A percentile compares a stretch with the other conserved stretches of the same genome.
Evolutionary conservation across 768 basidiomycete genomes (phyloP).

Genomic region (Pleurotus tuoliensis): DNA sequence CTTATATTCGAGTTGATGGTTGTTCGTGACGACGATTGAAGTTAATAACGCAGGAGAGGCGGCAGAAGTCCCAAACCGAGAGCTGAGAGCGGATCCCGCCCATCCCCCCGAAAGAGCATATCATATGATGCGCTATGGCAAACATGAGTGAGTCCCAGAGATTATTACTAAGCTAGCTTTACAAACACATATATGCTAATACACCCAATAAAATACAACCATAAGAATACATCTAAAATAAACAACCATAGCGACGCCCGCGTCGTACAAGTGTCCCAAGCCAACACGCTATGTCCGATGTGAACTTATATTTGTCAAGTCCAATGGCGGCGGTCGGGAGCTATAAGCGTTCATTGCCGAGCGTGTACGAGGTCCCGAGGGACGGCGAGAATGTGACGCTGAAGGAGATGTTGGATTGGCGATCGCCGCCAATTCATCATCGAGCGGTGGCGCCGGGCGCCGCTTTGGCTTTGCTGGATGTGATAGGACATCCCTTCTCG

Average conservation of each 20-base stretch:
- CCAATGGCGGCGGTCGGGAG: slow-evolving; percentile 18
- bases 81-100: too few relatives aligned
- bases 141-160: background rate
- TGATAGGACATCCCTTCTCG: slow-evolving; percentile 37
- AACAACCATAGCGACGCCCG: slow-evolving; percentile 5
- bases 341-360: slow-evolving; percentile 19
- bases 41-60: too few relatives aligned
- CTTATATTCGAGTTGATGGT: too few relatives aligned
- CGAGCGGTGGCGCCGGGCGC: slow-evolving; percentile 11
- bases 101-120: too few relatives aligned
- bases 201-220: background rate
- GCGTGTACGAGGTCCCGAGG: slow-evolving; percentile 33
- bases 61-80: too few relatives aligned
- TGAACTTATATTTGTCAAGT: slow-evolving; percentile 21
- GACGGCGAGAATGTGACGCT: slow-evolving; percentile 22
- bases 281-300: slow-evolving; percentile 1
- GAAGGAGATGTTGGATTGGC: slow-evolving; percentile 15
- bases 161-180: background rate
- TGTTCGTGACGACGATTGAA: too few relatives aligned
- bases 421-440: slow-evolving; percentile 11
- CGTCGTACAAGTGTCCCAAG: background rate
- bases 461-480: slow-evolving; percentile 26
- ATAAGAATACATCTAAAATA: slow-evolving; percentile 4
- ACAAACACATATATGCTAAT: background rate
- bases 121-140: background rate